phyloP scores from a whole-genome alignment of 2,329 filamentous ascomycete genomes.

The Fusarium mangiferae region DNA sequence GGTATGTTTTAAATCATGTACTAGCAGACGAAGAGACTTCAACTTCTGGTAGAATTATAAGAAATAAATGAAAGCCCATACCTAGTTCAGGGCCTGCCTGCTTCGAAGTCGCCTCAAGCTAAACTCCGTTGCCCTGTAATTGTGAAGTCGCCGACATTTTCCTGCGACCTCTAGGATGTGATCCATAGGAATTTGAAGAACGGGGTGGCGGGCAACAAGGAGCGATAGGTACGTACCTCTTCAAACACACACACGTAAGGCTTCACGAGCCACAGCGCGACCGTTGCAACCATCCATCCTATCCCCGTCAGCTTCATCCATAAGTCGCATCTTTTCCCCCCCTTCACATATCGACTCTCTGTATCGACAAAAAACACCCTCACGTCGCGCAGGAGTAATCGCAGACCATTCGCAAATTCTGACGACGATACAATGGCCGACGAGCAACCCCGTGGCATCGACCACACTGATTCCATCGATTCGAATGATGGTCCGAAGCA shows the following conservation, averaged over 20 bases:
- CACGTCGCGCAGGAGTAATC: conserved; percentile 8
- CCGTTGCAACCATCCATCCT: conserved; percentile 11
- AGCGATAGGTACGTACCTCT: conserved; percentile 14
- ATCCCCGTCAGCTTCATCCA: conserved; percentile 29
- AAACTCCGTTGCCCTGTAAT: neutral
- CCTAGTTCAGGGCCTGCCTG: neutral
- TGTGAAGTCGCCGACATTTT: neutral
- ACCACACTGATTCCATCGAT: conserved; percentile 63
- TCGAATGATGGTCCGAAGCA: conserved; percentile 64
- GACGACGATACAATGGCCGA: conserved; percentile 58
- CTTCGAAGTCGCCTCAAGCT: neutral
- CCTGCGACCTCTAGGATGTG: neutral
- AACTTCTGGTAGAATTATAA: neutral
- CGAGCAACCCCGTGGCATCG: conserved; percentile 54
- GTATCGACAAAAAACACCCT: conserved; percentile 25
- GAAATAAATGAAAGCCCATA: neutral
- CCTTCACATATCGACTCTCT: conserved; percentile 5
- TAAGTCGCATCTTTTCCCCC: conserved; percentile 28
- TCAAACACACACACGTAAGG: conserved; percentile 26
- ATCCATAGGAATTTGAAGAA: neutral
- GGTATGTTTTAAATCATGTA: neutral
- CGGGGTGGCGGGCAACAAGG: neutral
- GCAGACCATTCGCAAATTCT: conserved; percentile 10
- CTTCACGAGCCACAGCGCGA: conserved; percentile 32
- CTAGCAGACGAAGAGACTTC: neutral